A percentile compares a stretch with the other conserved stretches of the same genome.
These are phyloP conservation scores for Lithospermum erythrorhizon DNA, from an alignment of 257 asterid species.

Conservation along the genomic window DNA sequence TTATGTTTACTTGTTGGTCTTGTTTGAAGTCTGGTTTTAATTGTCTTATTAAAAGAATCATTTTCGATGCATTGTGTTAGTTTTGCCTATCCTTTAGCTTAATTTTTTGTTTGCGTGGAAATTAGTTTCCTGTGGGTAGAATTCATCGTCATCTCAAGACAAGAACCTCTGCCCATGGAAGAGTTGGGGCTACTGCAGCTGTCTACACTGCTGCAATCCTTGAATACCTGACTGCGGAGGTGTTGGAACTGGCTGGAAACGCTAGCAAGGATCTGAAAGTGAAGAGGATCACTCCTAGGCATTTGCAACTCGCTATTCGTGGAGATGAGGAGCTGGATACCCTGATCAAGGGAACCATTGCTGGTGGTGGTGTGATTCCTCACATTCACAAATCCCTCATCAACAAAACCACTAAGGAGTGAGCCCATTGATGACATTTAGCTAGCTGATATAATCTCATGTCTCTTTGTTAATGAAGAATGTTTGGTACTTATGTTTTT, in stretches of 20 bases:
- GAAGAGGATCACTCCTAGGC: slow-evolving; percentile 32
- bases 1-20: too few species aligned
- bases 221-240: slow-evolving; percentile 33
- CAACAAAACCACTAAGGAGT: slow-evolving; percentile 29
- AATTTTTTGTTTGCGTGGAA: background rate
- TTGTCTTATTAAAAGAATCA: too few species aligned
- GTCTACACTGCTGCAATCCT: slow-evolving; percentile 33
- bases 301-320: slow-evolving; percentile 32
- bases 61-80: background rate
- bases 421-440: background rate
- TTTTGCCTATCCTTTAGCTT: background rate
- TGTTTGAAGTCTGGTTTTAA: too few species aligned
- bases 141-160: slow-evolving; percentile 27
- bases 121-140: slow-evolving; percentile 33
- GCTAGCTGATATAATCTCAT: background rate
- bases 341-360: slow-evolving; percentile 32
- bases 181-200: slow-evolving; percentile 37
- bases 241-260: slow-evolving; percentile 31
- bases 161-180: slow-evolving; percentile 27
- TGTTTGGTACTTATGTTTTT: background rate
- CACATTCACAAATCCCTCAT: slow-evolving; percentile 35
- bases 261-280: slow-evolving; percentile 35
- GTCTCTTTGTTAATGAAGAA: background rate
- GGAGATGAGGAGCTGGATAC: slow-evolving; percentile 35
- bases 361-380: slow-evolving; percentile 32